phyloP scores from a whole-genome alignment of 2,329 filamentous ascomycete genomes.

The Botryotinia calthae region DNA sequence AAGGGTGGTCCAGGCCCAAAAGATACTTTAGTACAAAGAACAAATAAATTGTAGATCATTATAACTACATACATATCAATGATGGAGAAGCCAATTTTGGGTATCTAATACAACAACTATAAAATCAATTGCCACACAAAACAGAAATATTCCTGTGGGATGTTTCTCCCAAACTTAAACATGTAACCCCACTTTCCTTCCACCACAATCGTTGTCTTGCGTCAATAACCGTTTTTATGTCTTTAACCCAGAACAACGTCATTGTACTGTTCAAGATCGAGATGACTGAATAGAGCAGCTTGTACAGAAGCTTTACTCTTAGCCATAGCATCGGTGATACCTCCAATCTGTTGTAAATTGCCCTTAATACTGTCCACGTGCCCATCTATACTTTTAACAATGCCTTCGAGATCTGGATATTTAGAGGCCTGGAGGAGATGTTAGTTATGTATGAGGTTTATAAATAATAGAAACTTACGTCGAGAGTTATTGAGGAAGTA shows the following conservation, averaged over 20 bases:
- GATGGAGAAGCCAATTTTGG: background rate
- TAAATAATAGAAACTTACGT: slow-evolving; percentile 26
- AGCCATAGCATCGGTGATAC: slow-evolving; percentile 35
- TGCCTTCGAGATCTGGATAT: slow-evolving; percentile 33
- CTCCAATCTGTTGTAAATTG: slow-evolving; percentile 37
- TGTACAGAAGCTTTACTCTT: slow-evolving; percentile 37
- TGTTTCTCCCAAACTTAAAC: background rate
- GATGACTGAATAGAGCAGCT: slow-evolving; percentile 35
- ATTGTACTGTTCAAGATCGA: slow-evolving; percentile 35
- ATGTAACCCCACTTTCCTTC: slow-evolving; percentile 13
- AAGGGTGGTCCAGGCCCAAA: slow-evolving; percentile 10
- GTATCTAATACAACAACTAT: slow-evolving; percentile 16
- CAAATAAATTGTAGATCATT: slow-evolving; percentile 7
- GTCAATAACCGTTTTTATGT: background rate
- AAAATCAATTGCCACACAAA: background rate
- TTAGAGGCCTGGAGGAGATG: slow-evolving; percentile 26
- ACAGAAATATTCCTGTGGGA: background rate
- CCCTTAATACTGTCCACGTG: slow-evolving; percentile 38
- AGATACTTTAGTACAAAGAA: slow-evolving; percentile 19
- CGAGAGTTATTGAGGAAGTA: slow-evolving; percentile 20
- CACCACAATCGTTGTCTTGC: background rate
- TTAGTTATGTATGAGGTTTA: slow-evolving; percentile 23
- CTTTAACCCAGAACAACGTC: slow-evolving; percentile 34
- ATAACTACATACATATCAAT: slow-evolving; percentile 13
- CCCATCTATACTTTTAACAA: slow-evolving; percentile 33